These are phyloP conservation scores for Geranium incanum DNA, from an alignment of 441 rosid species.

Conservation along the genomic window DNA sequence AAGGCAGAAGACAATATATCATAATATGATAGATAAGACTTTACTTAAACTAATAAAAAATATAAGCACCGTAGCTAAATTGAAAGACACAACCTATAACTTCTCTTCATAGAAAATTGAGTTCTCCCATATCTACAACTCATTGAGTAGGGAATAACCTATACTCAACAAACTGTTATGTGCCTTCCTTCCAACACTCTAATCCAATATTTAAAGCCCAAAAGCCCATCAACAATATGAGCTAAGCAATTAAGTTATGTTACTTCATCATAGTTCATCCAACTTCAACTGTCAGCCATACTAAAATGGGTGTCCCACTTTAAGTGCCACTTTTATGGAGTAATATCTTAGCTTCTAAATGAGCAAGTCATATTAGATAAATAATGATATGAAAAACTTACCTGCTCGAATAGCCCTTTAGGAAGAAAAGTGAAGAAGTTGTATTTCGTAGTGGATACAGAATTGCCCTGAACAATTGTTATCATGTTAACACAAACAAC, in stretches of 20 bases:
- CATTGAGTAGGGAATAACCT: neutral
- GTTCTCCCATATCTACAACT: neutral
- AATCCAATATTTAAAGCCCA: neutral
- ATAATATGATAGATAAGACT: neutral
- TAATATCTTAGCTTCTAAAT: neutral
- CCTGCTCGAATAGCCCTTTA: slow-evolving; percentile 97
- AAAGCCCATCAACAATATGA: neutral
- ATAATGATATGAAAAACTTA: slow-evolving; percentile 21
- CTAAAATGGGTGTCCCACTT: neutral
- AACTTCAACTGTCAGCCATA: neutral
- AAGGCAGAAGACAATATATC: neutral
- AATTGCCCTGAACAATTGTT: slow-evolving; percentile 63
- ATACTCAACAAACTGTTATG: neutral
- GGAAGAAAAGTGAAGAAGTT: slow-evolving; percentile 89
- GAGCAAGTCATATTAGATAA: slow-evolving; percentile 2
- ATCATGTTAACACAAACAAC: slow-evolving; percentile 21
- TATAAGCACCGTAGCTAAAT: neutral
- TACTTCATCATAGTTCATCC: neutral
- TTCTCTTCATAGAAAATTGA: neutral
- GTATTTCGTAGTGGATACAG: slow-evolving; percentile 93
- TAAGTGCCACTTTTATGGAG: neutral
- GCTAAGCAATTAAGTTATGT: neutral
- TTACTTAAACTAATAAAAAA: neutral
- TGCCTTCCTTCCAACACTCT: neutral
- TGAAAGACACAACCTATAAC: neutral